Evolutionary conservation across 1,139 yeast species (phyloP), one percentile per base, ranked within the genome.

Genomic region (Pichia sp.): DNA sequence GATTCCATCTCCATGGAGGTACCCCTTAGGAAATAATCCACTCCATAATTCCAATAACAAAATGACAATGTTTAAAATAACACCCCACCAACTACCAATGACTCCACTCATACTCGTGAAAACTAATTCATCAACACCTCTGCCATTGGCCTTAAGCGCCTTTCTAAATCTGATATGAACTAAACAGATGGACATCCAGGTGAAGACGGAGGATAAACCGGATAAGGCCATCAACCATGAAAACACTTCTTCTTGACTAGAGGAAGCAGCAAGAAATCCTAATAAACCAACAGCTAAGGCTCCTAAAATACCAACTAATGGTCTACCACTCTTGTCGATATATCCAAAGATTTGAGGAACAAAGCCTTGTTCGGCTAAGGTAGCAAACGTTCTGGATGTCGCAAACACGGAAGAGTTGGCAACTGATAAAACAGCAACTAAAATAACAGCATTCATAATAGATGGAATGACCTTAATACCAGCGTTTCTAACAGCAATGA

Each of bases 151-250:
- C 40, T 66, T 66, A 71, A 87, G 72, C 1, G 94, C 96, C 42
- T 72, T 63, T 68, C 96, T 79, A 69, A 85, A 86, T 62, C 95
- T 76, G 48, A 87, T 70, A 57, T 82, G 93, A 55, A 86, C 80
- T 42, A 85, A 58, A 60, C 83, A 79, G 57, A 88, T 84, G 15
- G 89, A 79, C 22, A 78, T 76, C 94, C 94, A 87, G n/a, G 91
- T 85, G 62, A 86, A 87, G 47, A 89, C 72, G 2, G 96, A 83
- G 42, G 94, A 84, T 54, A 87, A 77, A 47, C 95, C 95, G 14
- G 96, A 85, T 41, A 90, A 71, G 28, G 96, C 87, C 63, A 87
- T 71, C 59, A 89, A 70, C 96, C 96, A 89, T 56, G 73, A 44
- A 34, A 85, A 47, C 85, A 86, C 86, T 34, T 53, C 79, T 63